phyloP scores from a whole-genome alignment of 257 asterid species.

The Oldenlandia corymbosa region DNA sequence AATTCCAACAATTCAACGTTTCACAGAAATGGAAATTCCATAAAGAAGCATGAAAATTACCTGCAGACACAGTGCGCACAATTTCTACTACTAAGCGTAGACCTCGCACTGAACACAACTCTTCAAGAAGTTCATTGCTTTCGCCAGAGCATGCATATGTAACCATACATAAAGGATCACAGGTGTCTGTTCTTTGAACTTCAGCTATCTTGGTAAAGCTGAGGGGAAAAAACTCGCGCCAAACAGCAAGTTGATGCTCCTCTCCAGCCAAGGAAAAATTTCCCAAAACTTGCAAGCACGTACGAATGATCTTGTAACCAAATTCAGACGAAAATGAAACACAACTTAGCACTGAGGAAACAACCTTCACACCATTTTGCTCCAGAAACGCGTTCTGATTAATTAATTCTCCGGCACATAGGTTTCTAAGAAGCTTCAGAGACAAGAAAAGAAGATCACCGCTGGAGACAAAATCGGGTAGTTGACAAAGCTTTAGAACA shows the following conservation, averaged over 20 bases:
- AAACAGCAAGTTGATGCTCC: constrained; percentile 48
- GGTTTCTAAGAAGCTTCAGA: constrained; percentile 66
- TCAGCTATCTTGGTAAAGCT: constrained; percentile 51
- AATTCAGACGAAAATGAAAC: constrained; percentile 32
- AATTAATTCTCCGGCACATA: constrained; percentile 72
- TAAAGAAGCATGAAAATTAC: constrained; percentile 24
- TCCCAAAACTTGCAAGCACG: constrained; percentile 67
- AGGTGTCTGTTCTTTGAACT: constrained; percentile 46
- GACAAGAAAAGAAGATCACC: constrained; percentile 41
- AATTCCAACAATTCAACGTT: not conserved
- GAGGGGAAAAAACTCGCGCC: constrained; percentile 53
- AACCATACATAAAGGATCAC: constrained; percentile 77
- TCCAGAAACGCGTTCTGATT: constrained; percentile 68
- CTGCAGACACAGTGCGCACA: constrained; percentile 45
- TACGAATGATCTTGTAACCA: constrained; percentile 35
- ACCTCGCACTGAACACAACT: constrained; percentile 49
- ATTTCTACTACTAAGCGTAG: constrained; percentile 39
- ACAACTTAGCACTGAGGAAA: constrained; percentile 34
- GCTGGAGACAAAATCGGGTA: constrained; percentile 30
- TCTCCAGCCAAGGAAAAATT: constrained; percentile 75
- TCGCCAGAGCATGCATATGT: constrained; percentile 55
- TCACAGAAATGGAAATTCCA: not conserved
- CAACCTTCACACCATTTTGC: constrained; percentile 44
- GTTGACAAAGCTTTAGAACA: constrained; percentile 49
- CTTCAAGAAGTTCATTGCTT: constrained; percentile 23